Evolutionary conservation across 257 asterid species (phyloP).

Genomic region (Nyctanthes arbortristis): DNA sequence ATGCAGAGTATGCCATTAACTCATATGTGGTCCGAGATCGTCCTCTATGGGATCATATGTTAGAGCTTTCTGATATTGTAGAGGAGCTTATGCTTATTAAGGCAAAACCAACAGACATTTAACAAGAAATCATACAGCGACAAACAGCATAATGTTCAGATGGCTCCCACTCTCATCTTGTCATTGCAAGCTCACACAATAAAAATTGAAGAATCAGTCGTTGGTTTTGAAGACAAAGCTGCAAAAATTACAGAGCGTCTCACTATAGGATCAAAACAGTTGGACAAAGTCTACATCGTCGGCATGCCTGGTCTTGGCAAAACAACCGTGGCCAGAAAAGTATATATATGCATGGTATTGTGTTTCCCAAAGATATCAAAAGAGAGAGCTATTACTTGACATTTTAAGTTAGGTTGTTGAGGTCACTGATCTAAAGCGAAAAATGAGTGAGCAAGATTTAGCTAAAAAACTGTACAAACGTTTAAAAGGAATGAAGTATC

Average conservation of each 20-base stretch:
- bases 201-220: constrained; percentile 9
- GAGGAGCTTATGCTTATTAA: not conserved
- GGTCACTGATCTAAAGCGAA: not conserved
- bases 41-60: not conserved
- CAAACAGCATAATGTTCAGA: not conserved
- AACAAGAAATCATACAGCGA: not conserved
- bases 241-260: constrained; percentile 11
- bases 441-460: not conserved
- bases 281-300: constrained; percentile 7
- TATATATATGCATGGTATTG: constrained; percentile 14
- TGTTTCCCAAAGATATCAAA: constrained; percentile 9
- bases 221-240: constrained; percentile 25
- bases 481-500: constrained; percentile 1
- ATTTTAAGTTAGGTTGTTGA: constrained; percentile 12
- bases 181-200: not conserved
- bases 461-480: not conserved
- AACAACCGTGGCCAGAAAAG: constrained; percentile 21
- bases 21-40: not conserved
- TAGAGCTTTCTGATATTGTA: not conserved
- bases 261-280: not conserved
- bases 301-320: constrained; percentile 31
- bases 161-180: not conserved
- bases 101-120: not conserved
- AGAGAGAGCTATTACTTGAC: constrained; percentile 21
- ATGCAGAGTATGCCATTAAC: not conserved